phyloP scores from a whole-genome alignment of 2,329 filamentous ascomycete species.

The Zarea fungicola region DNA sequence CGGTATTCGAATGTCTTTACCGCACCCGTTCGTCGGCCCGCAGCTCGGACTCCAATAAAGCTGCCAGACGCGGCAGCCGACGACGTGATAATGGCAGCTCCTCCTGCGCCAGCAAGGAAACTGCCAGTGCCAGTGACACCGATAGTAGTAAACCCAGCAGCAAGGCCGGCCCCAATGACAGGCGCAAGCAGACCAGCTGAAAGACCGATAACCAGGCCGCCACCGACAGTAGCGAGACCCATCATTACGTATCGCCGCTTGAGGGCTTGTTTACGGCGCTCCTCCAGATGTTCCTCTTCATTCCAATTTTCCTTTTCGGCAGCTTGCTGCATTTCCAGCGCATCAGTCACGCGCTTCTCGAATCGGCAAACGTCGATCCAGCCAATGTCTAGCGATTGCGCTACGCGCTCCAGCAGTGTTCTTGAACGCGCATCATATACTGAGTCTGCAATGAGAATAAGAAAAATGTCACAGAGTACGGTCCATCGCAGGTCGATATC shows the following conservation, averaged over 20 bases:
- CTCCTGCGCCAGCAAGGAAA: conserved; percentile 87
- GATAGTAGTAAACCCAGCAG: conserved; percentile 91
- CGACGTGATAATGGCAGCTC: conserved; percentile 90
- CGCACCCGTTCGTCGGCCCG: conserved; percentile 80
- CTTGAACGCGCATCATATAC: conserved; percentile 87
- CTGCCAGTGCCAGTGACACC: conserved; percentile 83
- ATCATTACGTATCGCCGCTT: conserved; percentile 88
- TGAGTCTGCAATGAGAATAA: conserved; percentile 94
- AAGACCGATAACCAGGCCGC: conserved; percentile 88
- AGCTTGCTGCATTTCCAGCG: conserved; percentile 94
- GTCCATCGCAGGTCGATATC: conserved; percentile 98
- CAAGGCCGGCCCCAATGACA: conserved; percentile 88
- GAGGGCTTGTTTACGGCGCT: conserved; percentile 71
- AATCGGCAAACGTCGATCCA: conserved; percentile 96
- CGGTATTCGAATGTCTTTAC: conserved; percentile 97
- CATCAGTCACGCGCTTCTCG: conserved; percentile 94
- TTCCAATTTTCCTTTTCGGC: conserved; percentile 97
- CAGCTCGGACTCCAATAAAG: conserved; percentile 79
- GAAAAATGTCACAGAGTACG: conserved; percentile 89
- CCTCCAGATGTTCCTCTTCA: conserved; percentile 89
- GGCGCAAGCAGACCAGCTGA: conserved; percentile 89
- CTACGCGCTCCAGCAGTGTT: conserved; percentile 76
- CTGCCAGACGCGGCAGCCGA: conserved; percentile 80
- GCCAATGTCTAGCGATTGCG: conserved; percentile 69
- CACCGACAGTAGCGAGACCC: conserved; percentile 93